A percentile compares a stretch with the other conserved stretches of the same genome.
These are phyloP conservation scores for Hibiscus tridactylites DNA, from an alignment of 345 rosid genomes.

Conservation along the genomic window DNA sequence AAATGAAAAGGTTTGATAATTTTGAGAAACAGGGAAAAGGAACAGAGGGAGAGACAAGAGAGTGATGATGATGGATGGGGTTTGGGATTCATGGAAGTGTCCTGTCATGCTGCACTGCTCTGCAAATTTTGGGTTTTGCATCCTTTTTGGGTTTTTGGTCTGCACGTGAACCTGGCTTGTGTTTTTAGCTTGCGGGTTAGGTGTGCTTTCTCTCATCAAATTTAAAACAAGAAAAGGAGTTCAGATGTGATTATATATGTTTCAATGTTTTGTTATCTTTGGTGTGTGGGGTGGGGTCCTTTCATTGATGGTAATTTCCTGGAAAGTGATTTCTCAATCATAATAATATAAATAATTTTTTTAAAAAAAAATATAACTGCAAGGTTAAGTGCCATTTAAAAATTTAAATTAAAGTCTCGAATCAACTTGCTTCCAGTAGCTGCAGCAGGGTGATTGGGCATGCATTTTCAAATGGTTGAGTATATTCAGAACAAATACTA, in stretches of 20 bases:
- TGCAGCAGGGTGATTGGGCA: too few relatives aligned
- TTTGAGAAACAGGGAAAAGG: neutral
- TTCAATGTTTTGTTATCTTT: neutral
- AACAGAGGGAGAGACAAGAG: conserved; percentile 16
- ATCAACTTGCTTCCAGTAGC: too few relatives aligned
- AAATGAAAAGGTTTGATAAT: too few relatives aligned
- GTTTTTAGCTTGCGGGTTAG: neutral
- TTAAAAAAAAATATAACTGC: too few relatives aligned
- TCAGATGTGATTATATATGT: too few relatives aligned
- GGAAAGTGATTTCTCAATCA: neutral
- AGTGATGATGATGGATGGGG: neutral
- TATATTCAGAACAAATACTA: too few relatives aligned
- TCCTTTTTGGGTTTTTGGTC: conserved; percentile 1
- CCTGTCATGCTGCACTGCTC: conserved; percentile 15
- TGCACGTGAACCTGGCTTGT: conserved; percentile 20
- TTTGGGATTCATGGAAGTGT: conserved; percentile 18
- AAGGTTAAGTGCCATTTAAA: too few relatives aligned
- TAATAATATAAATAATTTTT: neutral
- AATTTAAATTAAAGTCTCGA: too few relatives aligned
- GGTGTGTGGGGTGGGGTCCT: conserved; percentile 18
- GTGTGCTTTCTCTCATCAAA: neutral
- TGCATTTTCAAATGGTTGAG: too few relatives aligned
- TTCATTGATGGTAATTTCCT: neutral
- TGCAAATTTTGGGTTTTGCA: conserved; percentile 9
- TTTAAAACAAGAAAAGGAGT: too few relatives aligned